Percentiles rank a stretch among this genome's conserved stretches.
These are phyloP conservation scores for Orychophragmus violaceus DNA, from an alignment of 345 rosid genomes.

Conservation along the genomic window DNA sequence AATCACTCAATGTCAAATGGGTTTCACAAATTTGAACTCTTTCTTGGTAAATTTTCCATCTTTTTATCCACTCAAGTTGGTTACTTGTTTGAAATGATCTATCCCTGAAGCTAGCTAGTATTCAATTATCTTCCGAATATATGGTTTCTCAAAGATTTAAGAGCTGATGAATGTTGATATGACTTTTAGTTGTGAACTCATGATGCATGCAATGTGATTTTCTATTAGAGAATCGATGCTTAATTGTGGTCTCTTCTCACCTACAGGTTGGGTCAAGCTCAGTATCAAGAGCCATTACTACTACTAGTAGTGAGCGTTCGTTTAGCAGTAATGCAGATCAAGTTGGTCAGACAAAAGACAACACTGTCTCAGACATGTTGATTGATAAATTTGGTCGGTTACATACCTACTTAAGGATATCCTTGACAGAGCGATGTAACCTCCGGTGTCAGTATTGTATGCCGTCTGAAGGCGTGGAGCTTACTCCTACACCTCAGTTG, in stretches of 20 bases:
- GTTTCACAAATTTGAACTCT: conserved; percentile 24
- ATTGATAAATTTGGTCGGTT: conserved; percentile 84
- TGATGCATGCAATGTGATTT: neutral
- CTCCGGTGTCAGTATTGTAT: conserved; percentile 93
- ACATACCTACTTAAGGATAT: conserved; percentile 84
- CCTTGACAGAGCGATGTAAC: conserved; percentile 89
- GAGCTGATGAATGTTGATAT: neutral
- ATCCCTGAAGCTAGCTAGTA: too few relatives aligned
- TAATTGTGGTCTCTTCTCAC: neutral
- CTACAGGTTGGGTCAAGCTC: conserved; percentile 27
- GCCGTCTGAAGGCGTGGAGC: conserved; percentile 90
- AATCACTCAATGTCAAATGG: conserved; percentile 14
- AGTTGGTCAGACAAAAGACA: conserved; percentile 37
- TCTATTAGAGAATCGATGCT: neutral
- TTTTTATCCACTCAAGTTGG: neutral
- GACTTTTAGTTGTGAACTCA: too few relatives aligned
- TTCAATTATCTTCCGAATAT: too few relatives aligned
- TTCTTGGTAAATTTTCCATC: conserved; percentile 20
- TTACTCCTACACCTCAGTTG: conserved; percentile 61
- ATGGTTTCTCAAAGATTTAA: too few relatives aligned
- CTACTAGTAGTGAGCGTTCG: conserved; percentile 20
- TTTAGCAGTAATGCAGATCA: conserved; percentile 16
- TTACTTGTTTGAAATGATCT: conserved; percentile 5
- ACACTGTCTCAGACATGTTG: conserved; percentile 65
- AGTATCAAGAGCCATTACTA: conserved; percentile 8